These are phyloP conservation scores for Alternaria alternata DNA, from an alignment of 2,329 filamentous ascomycete genomes.

Conservation along the genomic window DNA sequence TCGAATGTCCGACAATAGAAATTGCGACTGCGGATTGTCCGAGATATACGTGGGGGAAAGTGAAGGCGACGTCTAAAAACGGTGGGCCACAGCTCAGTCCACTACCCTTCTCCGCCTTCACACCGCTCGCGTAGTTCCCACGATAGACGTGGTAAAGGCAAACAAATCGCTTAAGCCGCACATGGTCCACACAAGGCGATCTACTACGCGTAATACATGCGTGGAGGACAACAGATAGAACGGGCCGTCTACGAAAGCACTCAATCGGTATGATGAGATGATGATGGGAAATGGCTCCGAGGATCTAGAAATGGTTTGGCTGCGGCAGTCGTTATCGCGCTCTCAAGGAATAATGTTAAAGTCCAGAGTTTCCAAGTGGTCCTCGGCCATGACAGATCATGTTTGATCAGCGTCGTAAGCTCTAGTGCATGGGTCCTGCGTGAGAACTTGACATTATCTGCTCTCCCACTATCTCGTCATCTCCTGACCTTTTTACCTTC, in stretches of 20 bases:
- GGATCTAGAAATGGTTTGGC: not conserved
- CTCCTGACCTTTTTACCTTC: slow-evolving; percentile 58
- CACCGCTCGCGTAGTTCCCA: not conserved
- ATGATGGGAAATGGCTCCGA: not conserved
- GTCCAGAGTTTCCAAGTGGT: not conserved
- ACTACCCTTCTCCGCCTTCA: not conserved
- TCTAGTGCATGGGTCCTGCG: not conserved
- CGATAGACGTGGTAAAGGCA: not conserved
- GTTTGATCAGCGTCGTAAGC: not conserved
- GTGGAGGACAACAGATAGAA: not conserved
- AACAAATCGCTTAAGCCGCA: not conserved
- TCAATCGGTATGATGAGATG: not conserved
- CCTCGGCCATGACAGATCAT: not conserved
- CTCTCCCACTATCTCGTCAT: slow-evolving; percentile 39
- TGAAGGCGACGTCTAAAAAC: not conserved
- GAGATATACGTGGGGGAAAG: not conserved
- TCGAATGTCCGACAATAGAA: not conserved
- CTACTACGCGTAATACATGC: not conserved
- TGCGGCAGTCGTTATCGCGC: not conserved
- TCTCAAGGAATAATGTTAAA: not conserved
- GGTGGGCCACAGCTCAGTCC: not conserved
- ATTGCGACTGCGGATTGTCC: not conserved
- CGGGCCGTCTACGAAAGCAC: not conserved
- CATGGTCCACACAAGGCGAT: not conserved
- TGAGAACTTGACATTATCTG: slow-evolving; percentile 28